Base-by-base conservation (phyloP, 192 early-diverging fungal species). In the Chytriomyces sp. region DNA sequence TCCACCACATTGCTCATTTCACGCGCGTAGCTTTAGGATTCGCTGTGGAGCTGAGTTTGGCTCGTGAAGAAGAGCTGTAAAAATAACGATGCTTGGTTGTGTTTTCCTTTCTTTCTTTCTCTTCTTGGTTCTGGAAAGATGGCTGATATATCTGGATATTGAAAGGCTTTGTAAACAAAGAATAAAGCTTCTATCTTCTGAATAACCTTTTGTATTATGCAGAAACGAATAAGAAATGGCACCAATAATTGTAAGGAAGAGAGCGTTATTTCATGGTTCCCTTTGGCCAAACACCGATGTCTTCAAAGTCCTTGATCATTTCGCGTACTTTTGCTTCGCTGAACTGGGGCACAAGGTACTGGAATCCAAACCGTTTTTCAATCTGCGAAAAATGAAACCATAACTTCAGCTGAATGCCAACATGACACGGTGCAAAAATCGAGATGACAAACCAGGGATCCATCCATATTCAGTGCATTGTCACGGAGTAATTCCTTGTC, bases 401-500 rank as follows among this genome's bases (percentile, higher is more conserved):
- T 2, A 35, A 35, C 35, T 35, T 35, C 35, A 35, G 35, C 35
- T 35, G 35, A 35, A 35, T 35, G n/a, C 6, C 16, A 71, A 4
- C 13, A 50, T 59, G 16, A 16, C 50, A 47, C 64, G 20, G 23
- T 64, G 18, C 43, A 3, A 26, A 11, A 69, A 10, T 5, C 10
- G 69, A 61, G n/a, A 10, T 28, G 1, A 44, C 67, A 16, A 60
- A 89, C 86, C 84, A 90, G 91, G 18, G 88, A 87, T 13, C 96
- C 96, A 75, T 97, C 91, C n/a, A 96, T 80, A 43, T 88, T 92
- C 18, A 97, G 72, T 3, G 94, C 89, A 69, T 95, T 93, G 82
- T 95, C 94, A 64, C 91, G 91, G 24, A 96, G 87, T 35, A 97
- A 85, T 82, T 98, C 97, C 71, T 94, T 89, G 81, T 98, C 97